phyloP scores from a whole-genome alignment of 1,139 yeast genomes.

The Blastobotrys buckinghamii region DNA sequence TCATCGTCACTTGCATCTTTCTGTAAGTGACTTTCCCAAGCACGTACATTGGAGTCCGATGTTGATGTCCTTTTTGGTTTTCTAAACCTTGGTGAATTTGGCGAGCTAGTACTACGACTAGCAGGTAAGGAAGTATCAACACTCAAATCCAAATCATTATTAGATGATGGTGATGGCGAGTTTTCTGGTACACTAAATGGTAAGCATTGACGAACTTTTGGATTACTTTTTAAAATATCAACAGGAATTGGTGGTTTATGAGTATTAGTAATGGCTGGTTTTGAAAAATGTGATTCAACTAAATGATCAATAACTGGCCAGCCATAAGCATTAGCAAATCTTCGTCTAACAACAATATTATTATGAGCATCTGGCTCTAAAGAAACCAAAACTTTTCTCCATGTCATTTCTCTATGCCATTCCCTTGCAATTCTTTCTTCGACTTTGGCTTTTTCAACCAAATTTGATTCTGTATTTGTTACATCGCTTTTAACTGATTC shows the following conservation, averaged over 20 bases:
- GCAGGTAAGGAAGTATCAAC: slow-evolving; percentile 9
- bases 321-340: slow-evolving; percentile 92
- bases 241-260: not conserved
- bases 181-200: slow-evolving; percentile 4
- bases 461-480: slow-evolving; percentile 14
- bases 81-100: not conserved
- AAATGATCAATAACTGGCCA: slow-evolving; percentile 90
- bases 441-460: slow-evolving; percentile 38
- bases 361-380: slow-evolving; percentile 94
- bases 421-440: slow-evolving; percentile 86
- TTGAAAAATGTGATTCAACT: slow-evolving; percentile 55
- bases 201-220: not conserved
- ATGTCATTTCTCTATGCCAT: slow-evolving; percentile 78
- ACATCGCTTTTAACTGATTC: slow-evolving; percentile 6
- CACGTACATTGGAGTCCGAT: slow-evolving; percentile 12
- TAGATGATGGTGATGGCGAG: not conserved
- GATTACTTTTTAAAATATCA: not conserved
- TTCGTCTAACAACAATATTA: slow-evolving; percentile 80
- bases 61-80: not conserved
- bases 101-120: not conserved
- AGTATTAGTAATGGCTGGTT: slow-evolving; percentile 1
- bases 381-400: slow-evolving; percentile 89
- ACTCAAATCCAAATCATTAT: not conserved
- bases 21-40: slow-evolving; percentile 25
- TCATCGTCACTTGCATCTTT: slow-evolving; percentile 22